phyloP scores from a whole-genome alignment of 306 rosid species.

The Ammopiptanthus mongolicus region DNA sequence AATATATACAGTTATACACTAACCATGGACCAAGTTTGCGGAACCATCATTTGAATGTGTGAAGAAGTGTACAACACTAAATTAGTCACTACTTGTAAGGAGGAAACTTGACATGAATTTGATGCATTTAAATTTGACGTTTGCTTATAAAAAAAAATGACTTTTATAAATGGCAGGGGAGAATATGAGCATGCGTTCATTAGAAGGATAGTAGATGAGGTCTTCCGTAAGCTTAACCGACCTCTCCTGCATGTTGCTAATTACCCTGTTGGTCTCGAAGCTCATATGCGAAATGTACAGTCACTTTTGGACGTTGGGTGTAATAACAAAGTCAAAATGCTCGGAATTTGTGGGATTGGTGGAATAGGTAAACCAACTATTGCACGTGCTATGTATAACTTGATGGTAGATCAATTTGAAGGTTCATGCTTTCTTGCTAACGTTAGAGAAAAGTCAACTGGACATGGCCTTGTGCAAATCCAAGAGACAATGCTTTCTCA shows the following conservation, averaged over 20 bases:
- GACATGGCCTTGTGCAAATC: neutral
- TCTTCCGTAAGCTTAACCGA: neutral
- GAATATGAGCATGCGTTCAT: neutral
- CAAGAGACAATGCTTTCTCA: neutral
- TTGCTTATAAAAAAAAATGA: too few species aligned
- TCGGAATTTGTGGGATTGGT: neutral
- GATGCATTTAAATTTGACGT: neutral
- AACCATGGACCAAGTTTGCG: too few species aligned
- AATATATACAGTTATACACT: neutral
- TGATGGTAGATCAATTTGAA: neutral
- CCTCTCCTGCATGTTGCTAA: neutral
- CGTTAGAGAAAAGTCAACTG: neutral
- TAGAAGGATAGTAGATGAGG: neutral
- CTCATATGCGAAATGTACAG: neutral
- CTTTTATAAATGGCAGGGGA: neutral
- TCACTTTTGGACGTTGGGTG: neutral
- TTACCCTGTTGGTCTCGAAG: neutral
- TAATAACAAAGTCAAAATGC: neutral
- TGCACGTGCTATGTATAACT: neutral
- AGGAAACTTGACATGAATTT: neutral
- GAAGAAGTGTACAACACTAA: neutral
- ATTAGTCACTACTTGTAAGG: neutral
- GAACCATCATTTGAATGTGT: neutral
- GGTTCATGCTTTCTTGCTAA: neutral
- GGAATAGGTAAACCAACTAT: slow-evolving; percentile 1